Percentiles rank a stretch among this genome's conserved stretches.
These are phyloP conservation scores for Nyssa sinensis DNA, from an alignment of 148 eudicot species.

Conservation along the genomic window DNA sequence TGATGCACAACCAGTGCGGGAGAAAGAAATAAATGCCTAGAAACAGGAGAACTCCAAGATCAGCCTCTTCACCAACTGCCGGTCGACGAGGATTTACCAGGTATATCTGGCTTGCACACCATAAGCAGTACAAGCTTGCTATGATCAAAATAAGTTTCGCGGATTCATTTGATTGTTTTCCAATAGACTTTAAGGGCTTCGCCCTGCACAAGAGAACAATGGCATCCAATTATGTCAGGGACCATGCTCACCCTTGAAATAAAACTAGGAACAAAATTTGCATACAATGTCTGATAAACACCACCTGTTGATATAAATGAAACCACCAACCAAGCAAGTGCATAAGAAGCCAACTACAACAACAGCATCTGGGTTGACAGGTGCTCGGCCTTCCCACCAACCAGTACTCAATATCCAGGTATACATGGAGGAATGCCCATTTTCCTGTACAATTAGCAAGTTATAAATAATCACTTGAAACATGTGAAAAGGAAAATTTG, in stretches of 20 bases:
- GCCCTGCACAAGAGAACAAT: slow-evolving; percentile 42
- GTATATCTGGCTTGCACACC: slow-evolving; percentile 93
- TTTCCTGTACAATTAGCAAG: slow-evolving; percentile 49
- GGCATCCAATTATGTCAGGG: slow-evolving; percentile 4
- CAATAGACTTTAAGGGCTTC: slow-evolving; percentile 44
- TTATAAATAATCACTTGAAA: not conserved
- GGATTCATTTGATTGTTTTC: slow-evolving; percentile 44
- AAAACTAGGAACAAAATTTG: not conserved
- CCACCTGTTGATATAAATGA: slow-evolving; percentile 78
- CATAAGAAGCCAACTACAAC: slow-evolving; percentile 63
- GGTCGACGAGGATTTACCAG: slow-evolving; percentile 71
- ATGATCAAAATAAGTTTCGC: slow-evolving; percentile 41
- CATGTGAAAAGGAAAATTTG: not conserved
- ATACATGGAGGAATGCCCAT: slow-evolving; percentile 76
- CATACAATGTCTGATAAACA: not conserved
- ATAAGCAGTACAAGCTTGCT: slow-evolving; percentile 62
- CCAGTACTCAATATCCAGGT: slow-evolving; percentile 93
- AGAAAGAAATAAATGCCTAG: slow-evolving; percentile 59
- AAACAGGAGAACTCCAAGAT: slow-evolving; percentile 87
- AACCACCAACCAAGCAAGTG: slow-evolving; percentile 54
- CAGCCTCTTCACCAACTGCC: slow-evolving; percentile 96
- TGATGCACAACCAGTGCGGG: slow-evolving; percentile 71
- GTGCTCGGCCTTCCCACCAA: slow-evolving; percentile 84
- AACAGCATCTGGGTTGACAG: slow-evolving; percentile 82
- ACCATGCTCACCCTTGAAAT: not conserved